Evolutionary conservation across 148 eudicot species (phyloP), one percentile per base, ranked within the genome.

Genomic region (Rheum nobile): DNA sequence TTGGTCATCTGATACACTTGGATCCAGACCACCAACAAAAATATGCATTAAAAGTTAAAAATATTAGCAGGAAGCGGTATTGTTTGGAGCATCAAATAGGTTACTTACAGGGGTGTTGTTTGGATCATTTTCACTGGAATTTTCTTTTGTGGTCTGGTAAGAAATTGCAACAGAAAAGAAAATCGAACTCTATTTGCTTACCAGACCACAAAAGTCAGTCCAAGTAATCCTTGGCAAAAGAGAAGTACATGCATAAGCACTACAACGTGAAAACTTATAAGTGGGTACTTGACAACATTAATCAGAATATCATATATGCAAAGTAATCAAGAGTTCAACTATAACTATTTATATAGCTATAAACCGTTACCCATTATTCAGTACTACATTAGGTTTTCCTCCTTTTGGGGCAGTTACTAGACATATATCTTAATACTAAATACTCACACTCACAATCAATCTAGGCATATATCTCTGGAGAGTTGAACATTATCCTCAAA

Each of bases 11-110:
- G 93, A 69, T 34, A 94, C 92, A 76, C 77, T 88, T 6, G 93
- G 90, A 65, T 91, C 97, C 83, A 94, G 75, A 76, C 98, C 97
- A 69, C 98, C 98, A 76, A 94, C 98, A 86, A 94, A 94, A 67
- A 94, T 86, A 97, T 94, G 88, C 80, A 81, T 13, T 3, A 75
- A 68, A 63, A 39, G 31, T 76, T 24, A 38, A 41, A 68, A 74
- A 26, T 65, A 32, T 84, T 43, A 78, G 67, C 14, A 78, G 75
- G 29, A 74, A 42, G 77, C 21, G 41, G 31, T n/a, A n/a, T n/a
- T 47, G n/a, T n/a, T n/a, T n/a, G n/a, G 34, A 69, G 13, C 67
- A 80, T 41, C 37, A 75, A 44, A 71, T 44, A 82, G 75, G 77
- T 59, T 86, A 89, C 98, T 81, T 85, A 94, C 98, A 65, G 98